Base-by-base conservation (phyloP, 176 grass and related monocot species). In the Secale cereale region DNA sequence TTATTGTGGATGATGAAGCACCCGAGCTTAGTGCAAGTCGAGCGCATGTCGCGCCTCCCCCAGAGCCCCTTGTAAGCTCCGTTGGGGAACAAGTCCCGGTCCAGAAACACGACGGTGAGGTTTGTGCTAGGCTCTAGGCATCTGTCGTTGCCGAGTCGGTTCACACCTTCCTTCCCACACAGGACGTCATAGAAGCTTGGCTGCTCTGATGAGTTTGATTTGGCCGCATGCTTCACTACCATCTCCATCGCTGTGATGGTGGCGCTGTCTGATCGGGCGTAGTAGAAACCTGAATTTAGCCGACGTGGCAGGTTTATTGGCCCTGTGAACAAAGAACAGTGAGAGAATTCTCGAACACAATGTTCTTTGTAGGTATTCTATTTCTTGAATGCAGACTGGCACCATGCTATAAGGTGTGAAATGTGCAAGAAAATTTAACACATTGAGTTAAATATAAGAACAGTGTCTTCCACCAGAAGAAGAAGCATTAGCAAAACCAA, bases 251-350 rank as follows among this genome's bases (percentile, higher is more conserved):
- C 70, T 19, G 48, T 29, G 84, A 95, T 89, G 72, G 93, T 98
- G 14, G 77, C 11, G 2, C 56, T 19, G 32, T 95, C 89, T 45
- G 96, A 94, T 30, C 66, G 87, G 61, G 86, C 89, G 35, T 94
- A 95, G 84, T 98, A 98, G 60, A 98, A 95, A 32, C 96, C 96
- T 4, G 96, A 95, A 50, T 95, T 98, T 22, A 98, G 73, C 35
- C 93, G 87, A 10, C 93, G 87, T 60, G 96, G 96, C 41, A 98
- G 15, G 80, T 98, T 98, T 88, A 91, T 92, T 60, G 96, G 96
- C 28, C 85, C 93, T 98, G 87, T 17, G 14, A 85, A 46, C 22
- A 63, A 75, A 20, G n/a, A 86, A 3, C 43, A 61, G 8, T 46
- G 1, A 60, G 0, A 59, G 28, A 20, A 85, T 8, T 20, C 68